Base-by-base conservation (phyloP, 805 yeast species). In the Nakazawaea populi region DNA sequence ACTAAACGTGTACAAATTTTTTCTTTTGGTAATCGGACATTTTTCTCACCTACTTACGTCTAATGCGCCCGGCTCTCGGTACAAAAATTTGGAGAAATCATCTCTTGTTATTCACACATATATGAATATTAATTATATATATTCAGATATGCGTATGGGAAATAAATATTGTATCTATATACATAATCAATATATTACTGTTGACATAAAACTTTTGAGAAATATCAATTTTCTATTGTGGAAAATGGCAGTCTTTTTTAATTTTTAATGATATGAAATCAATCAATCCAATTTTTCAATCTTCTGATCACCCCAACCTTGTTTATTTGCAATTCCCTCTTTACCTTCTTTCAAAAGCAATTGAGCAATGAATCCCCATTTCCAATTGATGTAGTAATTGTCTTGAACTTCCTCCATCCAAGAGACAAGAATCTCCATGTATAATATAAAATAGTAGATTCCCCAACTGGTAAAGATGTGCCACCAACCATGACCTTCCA, bases 401-500 rank as follows among this genome's bases (percentile, higher is more conserved):
- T 75, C 68, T 30, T 79, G 77, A n/a, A 70, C 69, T 5, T 82
- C 83, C 12, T 73, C 72, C 62, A 89, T 76, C 67, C 84, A 82
- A 34, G 85, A 70, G 57, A 92, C 76, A 55, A 91, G 70, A 55
- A 86, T 80, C 70, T 89, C 91, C 60, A 87, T 76, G 62, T 86
- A 89, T 4, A 87, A 82, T 56, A 91, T 76, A 68, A 89, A 91
- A 63, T 76, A 85, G 66, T 92, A 92, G 9, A 92, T 94, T 1
- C 97, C 96, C 24, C 82, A 71, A 0, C 96, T 96, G 0, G 94
- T 87, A 56, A 87, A 75, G 9, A 87, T 70, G 63, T 92, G 98
- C 98, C 98, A 92, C 97, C 97, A 92, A 28, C 96, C 96, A 61
- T 92, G 98, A 31, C 96, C 86, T 66, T 92, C 98, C 36, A 92